phyloP scores from a whole-genome alignment of 2,329 filamentous ascomycete species.

The Coniochaeta hoffmannii region DNA sequence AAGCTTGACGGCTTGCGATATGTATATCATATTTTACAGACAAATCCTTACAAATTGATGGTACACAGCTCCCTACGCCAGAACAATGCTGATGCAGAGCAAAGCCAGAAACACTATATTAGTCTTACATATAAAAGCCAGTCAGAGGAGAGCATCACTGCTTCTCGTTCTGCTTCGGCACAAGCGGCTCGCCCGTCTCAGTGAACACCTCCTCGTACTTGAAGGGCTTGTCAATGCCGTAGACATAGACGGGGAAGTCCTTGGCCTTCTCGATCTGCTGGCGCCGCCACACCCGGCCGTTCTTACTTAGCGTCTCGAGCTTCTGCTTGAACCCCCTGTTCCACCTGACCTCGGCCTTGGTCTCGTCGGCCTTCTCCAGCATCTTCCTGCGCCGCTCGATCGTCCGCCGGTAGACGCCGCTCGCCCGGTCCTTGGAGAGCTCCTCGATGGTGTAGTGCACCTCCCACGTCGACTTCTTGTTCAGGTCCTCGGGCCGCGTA shows the following conservation, averaged over 20 bases:
- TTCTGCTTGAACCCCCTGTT: conserved; percentile 39
- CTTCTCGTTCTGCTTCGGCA: conserved; percentile 2
- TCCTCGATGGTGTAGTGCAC: conserved; percentile 75
- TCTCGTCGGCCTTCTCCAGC: conserved; percentile 39
- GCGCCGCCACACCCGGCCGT: conserved; percentile 53
- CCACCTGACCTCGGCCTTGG: conserved; percentile 31
- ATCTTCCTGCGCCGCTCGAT: conserved; percentile 18
- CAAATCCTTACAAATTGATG: neutral
- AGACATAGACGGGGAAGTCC: conserved; percentile 35
- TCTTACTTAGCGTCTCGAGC: conserved; percentile 32
- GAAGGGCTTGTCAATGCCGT: conserved; percentile 31
- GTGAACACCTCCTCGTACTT: conserved; percentile 27
- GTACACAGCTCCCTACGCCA: neutral
- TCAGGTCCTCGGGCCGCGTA: conserved; percentile 47
- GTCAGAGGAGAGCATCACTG: neutral
- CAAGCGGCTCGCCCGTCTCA: conserved; percentile 7
- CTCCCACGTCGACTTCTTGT: conserved; percentile 47
- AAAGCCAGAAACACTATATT: neutral
- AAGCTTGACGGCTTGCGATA: neutral
- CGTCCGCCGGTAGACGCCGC: conserved; percentile 39
- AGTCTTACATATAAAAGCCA: neutral
- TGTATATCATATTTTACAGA: neutral
- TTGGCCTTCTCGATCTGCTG: conserved; percentile 45
- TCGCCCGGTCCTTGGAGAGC: conserved; percentile 36
- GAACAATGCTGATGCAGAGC: neutral